phyloP scores from a whole-genome alignment of 805 yeast species.

The Monosporozyma aquatica region DNA sequence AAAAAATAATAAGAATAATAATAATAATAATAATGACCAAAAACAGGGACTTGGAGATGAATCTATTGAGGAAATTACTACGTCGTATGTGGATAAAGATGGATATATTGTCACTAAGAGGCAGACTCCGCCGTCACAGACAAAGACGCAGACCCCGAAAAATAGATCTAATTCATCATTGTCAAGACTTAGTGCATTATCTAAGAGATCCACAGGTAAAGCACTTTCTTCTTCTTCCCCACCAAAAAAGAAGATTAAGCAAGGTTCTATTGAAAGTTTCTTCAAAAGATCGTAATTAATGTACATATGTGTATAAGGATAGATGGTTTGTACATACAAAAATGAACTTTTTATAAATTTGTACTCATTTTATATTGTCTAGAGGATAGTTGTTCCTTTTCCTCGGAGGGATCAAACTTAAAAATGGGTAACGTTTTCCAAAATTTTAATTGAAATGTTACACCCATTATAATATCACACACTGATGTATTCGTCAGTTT shows the following conservation, averaged over 20 bases:
- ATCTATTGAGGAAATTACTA: constrained; percentile 1
- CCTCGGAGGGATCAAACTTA: too few relatives aligned
- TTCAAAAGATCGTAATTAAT: constrained; percentile 15
- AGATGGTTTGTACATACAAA: too few relatives aligned
- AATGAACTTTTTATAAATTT: too few relatives aligned
- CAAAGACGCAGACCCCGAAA: constrained; percentile 8
- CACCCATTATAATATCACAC: too few relatives aligned
- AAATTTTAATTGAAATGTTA: too few relatives aligned
- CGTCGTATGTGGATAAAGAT: constrained; percentile 25
- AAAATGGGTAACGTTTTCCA: too few relatives aligned
- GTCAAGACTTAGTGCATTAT: constrained; percentile 5
- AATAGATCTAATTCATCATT: constrained; percentile 5
- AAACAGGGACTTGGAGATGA: constrained; percentile 7
- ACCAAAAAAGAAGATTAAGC: constrained; percentile 17
- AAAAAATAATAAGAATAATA: too few relatives aligned
- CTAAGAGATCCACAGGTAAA: constrained; percentile 9
- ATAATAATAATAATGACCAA: too few relatives aligned
- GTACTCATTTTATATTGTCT: too few relatives aligned
- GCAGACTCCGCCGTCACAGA: constrained; percentile 9
- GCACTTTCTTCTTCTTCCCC: too few relatives aligned
- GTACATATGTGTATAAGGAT: not conserved
- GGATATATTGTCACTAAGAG: constrained; percentile 29
- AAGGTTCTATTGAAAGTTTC: constrained; percentile 28
- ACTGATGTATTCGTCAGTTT: too few relatives aligned
- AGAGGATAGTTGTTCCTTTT: too few relatives aligned